These are phyloP conservation scores for Cryoendolithus antarcticus DNA, from an alignment of 2,329 filamentous ascomycete species.

Conservation along the genomic window DNA sequence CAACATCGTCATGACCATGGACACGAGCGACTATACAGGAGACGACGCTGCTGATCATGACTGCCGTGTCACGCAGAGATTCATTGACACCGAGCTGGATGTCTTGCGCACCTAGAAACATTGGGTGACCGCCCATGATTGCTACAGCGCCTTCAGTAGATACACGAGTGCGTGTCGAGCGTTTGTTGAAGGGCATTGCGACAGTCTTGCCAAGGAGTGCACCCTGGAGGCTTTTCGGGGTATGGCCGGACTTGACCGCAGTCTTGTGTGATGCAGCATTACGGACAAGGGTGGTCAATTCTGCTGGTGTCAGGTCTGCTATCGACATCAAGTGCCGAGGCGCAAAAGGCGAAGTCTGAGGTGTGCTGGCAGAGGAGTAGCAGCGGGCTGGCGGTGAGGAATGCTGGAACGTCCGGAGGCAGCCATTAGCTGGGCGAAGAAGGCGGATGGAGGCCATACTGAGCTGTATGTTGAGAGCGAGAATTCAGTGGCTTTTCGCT, in stretches of 20 bases:
- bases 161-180: conserved; percentile 83
- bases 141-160: conserved; percentile 85
- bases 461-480: not conserved
- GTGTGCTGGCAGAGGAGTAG: conserved; percentile 19
- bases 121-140: conserved; percentile 81
- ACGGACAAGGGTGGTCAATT: conserved; percentile 70
- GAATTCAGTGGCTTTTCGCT: no score
- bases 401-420: conserved; percentile 9
- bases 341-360: conserved; percentile 42
- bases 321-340: conserved; percentile 89
- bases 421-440: conserved; percentile 10
- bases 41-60: conserved; percentile 72
- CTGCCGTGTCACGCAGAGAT: conserved; percentile 80
- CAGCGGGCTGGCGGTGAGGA: conserved; percentile 12
- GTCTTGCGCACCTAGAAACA: conserved; percentile 93
- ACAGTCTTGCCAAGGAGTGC: conserved; percentile 66
- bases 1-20: conserved; percentile 40
- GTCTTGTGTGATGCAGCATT: conserved; percentile 70
- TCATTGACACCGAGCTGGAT: conserved; percentile 97
- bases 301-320: conserved; percentile 64
- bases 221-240: conserved; percentile 46
- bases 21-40: conserved; percentile 39
- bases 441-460: conserved; percentile 14
- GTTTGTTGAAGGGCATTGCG: conserved; percentile 94
- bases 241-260: conserved; percentile 55